phyloP scores from a whole-genome alignment of 2,329 filamentous ascomycete species.

The Cladosporium oxysporum region DNA sequence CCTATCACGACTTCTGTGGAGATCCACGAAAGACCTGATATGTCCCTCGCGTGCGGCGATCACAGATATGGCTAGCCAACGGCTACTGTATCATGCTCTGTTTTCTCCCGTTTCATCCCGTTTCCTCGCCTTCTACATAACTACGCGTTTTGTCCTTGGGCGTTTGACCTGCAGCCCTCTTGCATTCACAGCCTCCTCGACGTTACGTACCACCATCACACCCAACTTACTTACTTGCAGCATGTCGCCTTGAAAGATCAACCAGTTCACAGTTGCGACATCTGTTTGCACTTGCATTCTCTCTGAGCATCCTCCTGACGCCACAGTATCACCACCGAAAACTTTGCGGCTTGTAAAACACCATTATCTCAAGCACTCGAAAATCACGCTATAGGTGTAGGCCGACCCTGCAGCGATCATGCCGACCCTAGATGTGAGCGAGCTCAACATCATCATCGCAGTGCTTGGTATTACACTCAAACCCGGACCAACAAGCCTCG shows the following conservation, averaged over 20 bases:
- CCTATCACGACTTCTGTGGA: conserved; percentile 3
- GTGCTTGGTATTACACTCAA: conserved; percentile 54
- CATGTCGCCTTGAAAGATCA: not conserved
- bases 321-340: not conserved
- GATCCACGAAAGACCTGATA: not conserved
- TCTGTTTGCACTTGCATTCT: not conserved
- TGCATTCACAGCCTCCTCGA: conserved; percentile 3
- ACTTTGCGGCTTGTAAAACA: not conserved
- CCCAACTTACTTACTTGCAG: not conserved
- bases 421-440: conserved; percentile 63
- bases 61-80: conserved; percentile 10
- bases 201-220: not conserved
- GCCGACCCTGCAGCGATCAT: conserved; percentile 38
- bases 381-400: not conserved
- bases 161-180: not conserved
- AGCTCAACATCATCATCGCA: conserved; percentile 80
- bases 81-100: conserved; percentile 5
- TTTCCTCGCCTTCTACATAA: conserved; percentile 1
- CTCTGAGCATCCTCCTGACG: not conserved
- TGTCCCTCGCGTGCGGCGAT: not conserved
- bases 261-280: not conserved
- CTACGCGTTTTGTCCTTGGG: not conserved
- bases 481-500: not conserved
- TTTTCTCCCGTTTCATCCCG: not conserved
- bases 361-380: not conserved